Base-by-base conservation (phyloP, 2,329 filamentous ascomycete genomes). In the Pseudopithomyces chartarum region DNA sequence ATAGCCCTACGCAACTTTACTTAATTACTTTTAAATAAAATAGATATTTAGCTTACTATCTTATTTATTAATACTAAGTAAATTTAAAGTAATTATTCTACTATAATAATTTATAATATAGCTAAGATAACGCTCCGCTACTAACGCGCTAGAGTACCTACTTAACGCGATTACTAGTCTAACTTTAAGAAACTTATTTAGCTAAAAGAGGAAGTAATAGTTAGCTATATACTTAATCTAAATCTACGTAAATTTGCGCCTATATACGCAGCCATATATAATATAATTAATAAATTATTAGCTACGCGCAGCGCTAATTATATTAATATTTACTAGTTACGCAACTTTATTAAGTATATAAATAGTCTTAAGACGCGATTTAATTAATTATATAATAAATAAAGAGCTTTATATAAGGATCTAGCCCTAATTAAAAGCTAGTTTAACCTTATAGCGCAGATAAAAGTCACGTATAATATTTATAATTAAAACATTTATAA, bases 281-380 rank as follows among this genome's bases (percentile, higher is more conserved):
- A 59, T 52, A 59, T 59, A 22, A 43, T 42, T 26, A 32, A 59
- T 59, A 56, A 52, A 52, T 48, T 59, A 42, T 40, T 59, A 29
- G 43, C 22, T 50, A 33, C 23, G 34, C 36, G 44, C 26, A 23
- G 47, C 52, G 34, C 43, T n/a, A 43, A 29, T 33, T 44, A 20
- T 6, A 33, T 56, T 52, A 52, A 43, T 6, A 42, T 56, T 47
- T 32, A 56, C 39, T 56, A 43, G 56, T 5, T 32, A 52, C 23
- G 48, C 32, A 33, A 32, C 43, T 58, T 59, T 53, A 26, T 56
- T 46, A 52, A 23, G 43, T 42, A 42, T 59, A 34, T 20, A 51
- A 32, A 58, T n/a, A 22, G 49, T 52, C 47, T 58, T 45, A 52
- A 47, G 17, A 58, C 42, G 20, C 44, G 51, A 17, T 56, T 58